These are phyloP conservation scores for Colletotrichum australisinense DNA, from an alignment of 2,329 filamentous ascomycete genomes.

Conservation along the genomic window DNA sequence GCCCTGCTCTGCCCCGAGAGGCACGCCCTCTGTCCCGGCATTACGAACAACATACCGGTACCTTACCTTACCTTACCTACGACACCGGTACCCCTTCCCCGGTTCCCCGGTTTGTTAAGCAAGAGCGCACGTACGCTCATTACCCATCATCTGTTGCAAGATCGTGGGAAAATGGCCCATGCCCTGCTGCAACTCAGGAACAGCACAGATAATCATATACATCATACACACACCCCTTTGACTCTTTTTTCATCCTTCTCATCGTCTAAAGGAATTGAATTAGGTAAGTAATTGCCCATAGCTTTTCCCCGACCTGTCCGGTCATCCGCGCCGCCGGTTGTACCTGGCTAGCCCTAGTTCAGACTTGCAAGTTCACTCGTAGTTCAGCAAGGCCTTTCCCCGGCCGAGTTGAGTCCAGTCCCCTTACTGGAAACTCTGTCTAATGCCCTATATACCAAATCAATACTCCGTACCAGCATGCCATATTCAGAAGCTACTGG, in stretches of 20 bases:
- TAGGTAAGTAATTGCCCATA: background rate
- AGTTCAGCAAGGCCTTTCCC: background rate
- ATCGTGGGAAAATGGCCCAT: slow-evolving; percentile 9
- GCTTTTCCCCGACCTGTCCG: slow-evolving; percentile 26
- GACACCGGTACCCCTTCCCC: slow-evolving; percentile 17
- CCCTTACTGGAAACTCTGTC: slow-evolving; percentile 5
- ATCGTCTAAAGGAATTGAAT: background rate
- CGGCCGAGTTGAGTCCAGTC: background rate
- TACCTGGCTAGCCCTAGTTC: slow-evolving; percentile 19
- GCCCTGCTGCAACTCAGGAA: background rate
- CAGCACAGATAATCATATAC: background rate
- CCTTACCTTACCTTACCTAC: background rate
- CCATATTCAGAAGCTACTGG: background rate
- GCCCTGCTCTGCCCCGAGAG: background rate
- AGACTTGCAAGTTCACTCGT: background rate
- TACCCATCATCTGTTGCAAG: slow-evolving; percentile 2
- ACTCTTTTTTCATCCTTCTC: background rate
- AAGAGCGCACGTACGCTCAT: slow-evolving; percentile 3
- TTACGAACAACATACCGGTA: background rate
- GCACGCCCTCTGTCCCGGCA: background rate
- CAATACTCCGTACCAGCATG: too few relatives aligned
- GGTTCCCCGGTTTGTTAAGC: slow-evolving; percentile 18
- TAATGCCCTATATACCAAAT: background rate
- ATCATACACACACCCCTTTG: background rate
- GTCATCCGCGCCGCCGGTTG: slow-evolving; percentile 14